These are phyloP conservation scores for Geotrichum siamense DNA, from an alignment of 1,139 yeast species.

Conservation along the genomic window DNA sequence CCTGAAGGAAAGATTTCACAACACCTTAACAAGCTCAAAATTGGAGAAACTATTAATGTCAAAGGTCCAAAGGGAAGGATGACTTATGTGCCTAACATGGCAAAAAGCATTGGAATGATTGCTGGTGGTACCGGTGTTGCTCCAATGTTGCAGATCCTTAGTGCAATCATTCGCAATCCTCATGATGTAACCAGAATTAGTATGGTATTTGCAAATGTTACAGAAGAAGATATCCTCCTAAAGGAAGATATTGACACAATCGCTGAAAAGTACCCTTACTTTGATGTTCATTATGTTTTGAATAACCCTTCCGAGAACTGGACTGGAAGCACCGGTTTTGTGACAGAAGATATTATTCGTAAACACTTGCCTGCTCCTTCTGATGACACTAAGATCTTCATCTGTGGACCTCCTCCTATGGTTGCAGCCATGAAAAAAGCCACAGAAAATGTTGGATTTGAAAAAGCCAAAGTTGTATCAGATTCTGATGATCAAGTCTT, in stretches of 20 bases:
- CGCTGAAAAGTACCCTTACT: conserved; percentile 54
- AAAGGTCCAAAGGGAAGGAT: conserved; percentile 91
- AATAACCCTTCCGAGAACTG: conserved; percentile 66
- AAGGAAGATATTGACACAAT: conserved; percentile 69
- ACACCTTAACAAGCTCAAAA: conserved; percentile 54
- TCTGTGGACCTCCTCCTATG: conserved; percentile 97
- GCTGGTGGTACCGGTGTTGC: conserved; percentile 95
- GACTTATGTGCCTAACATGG: conserved; percentile 73
- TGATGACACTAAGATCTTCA: conserved; percentile 60
- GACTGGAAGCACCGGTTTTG: conserved; percentile 77
- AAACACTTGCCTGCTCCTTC: conserved; percentile 59
- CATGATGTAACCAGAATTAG: conserved; percentile 63
- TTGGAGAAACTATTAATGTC: conserved; percentile 61
- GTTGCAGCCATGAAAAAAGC: conserved; percentile 73
- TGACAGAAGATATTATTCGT: conserved; percentile 68
- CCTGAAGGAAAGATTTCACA: conserved; percentile 80
- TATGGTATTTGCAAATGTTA: conserved; percentile 66
- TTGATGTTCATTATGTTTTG: conserved; percentile 67
- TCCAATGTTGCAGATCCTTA: conserved; percentile 83
- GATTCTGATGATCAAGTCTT: conserved; percentile 91
- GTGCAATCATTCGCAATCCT: conserved; percentile 67
- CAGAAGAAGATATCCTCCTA: conserved; percentile 66
- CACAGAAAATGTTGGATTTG: conserved; percentile 67
- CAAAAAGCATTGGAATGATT: conserved; percentile 65
- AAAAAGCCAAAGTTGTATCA: conserved; percentile 84